These are phyloP conservation scores for Colletotrichum noveboracense DNA, from an alignment of 2,329 filamentous ascomycete species.

Conservation along the genomic window DNA sequence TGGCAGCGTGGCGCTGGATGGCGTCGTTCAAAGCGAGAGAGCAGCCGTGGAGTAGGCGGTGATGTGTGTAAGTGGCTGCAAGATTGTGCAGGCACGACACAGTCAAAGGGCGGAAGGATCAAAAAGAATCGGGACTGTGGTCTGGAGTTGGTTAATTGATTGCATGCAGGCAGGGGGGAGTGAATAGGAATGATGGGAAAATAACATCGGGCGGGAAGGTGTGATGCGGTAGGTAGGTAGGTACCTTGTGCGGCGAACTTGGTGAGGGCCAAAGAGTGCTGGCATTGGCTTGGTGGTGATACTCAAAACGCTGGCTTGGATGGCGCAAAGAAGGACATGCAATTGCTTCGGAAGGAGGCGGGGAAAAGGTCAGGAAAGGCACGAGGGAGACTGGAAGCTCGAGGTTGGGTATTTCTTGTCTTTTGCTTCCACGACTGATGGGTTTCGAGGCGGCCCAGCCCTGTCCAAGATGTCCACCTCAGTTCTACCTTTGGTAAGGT, in stretches of 20 bases:
- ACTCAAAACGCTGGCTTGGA: not conserved
- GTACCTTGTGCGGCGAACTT: not conserved
- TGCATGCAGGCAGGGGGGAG: not conserved
- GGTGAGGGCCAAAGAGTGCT: too few species aligned
- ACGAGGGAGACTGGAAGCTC: not conserved
- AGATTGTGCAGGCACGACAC: not conserved
- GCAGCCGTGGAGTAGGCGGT: not conserved
- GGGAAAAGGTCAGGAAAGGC: not conserved
- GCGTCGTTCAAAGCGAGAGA: not conserved
- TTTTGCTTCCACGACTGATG: not conserved
- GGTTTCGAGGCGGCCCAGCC: not conserved
- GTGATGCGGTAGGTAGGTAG: not conserved
- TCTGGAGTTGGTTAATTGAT: not conserved
- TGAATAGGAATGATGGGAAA: not conserved
- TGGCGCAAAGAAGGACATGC: not conserved
- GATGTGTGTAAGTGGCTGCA: not conserved
- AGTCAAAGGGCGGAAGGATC: not conserved
- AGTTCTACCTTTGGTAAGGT: not conserved
- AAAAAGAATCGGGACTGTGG: not conserved
- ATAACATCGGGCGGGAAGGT: not conserved
- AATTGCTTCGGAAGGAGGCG: not conserved
- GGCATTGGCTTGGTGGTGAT: not conserved
- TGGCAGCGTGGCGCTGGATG: not conserved
- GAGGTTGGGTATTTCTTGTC: not conserved
- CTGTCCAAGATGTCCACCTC: not conserved